Conservation (phyloP, 495 filamentous ascomycete genomes). For the Chaetomidium leptoderma region DNA sequence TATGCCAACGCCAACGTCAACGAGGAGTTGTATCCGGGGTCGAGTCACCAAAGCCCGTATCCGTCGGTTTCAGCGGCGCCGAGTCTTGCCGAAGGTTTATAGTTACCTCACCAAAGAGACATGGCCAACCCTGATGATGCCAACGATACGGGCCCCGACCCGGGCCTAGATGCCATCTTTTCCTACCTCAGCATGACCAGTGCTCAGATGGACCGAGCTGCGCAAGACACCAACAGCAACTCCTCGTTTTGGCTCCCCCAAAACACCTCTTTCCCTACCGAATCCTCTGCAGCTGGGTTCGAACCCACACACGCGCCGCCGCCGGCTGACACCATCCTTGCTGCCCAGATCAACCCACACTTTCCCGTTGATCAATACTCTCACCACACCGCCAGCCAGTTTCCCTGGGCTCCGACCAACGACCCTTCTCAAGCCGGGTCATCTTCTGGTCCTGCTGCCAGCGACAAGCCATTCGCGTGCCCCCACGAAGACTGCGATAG, state of each 20-base stretch:
- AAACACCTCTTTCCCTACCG: not conserved
- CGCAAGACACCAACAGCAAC: not conserved
- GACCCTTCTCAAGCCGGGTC: not conserved
- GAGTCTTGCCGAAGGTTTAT: constrained; percentile 2
- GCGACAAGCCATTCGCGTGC: not conserved
- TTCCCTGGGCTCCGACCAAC: not conserved
- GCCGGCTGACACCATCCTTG: not conserved
- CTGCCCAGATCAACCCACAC: not conserved
- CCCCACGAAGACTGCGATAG: not conserved
- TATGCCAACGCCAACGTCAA: not conserved
- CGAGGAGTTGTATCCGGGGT: not conserved
- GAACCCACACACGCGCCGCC: not conserved
- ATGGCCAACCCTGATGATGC: not conserved
- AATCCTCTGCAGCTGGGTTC: not conserved
- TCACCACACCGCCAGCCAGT: not conserved
- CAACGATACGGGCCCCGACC: not conserved
- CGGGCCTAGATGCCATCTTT: not conserved
- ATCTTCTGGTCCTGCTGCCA: not conserved
- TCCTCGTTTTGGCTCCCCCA: not conserved
- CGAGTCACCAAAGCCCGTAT: not conserved
- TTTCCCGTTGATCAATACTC: not conserved
- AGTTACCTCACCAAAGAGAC: constrained; percentile 13
- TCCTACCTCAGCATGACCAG: not conserved
- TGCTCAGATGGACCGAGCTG: not conserved
- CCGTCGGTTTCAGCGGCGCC: not conserved